A percentile compares a stretch with the other conserved stretches of the same genome.
These are phyloP conservation scores for Pulicaria dysenterica DNA, from an alignment of 129 eudicot species.

Conservation along the genomic window DNA sequence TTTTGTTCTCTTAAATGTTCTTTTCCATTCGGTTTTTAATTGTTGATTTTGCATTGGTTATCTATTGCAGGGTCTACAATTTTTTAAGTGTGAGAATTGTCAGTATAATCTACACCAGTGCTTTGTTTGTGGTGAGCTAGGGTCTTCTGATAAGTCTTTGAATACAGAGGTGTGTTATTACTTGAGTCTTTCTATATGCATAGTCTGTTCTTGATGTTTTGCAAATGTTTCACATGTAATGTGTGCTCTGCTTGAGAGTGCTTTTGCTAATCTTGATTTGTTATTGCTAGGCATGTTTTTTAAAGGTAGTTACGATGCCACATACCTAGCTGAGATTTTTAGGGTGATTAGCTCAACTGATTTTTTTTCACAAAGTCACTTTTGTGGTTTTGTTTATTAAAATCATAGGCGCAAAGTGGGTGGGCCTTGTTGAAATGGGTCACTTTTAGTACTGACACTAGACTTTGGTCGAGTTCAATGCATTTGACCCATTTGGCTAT, in stretches of 20 bases:
- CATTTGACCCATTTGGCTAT: too few relatives aligned
- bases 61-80: constrained; percentile 49
- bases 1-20: too few relatives aligned
- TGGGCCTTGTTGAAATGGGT: too few relatives aligned
- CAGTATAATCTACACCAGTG: constrained; percentile 66
- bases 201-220: constrained; percentile 6
- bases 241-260: constrained; percentile 9
- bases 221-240: not conserved
- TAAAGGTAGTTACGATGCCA: not conserved
- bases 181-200: constrained; percentile 8
- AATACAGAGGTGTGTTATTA: constrained; percentile 55
- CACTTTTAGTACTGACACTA: too few relatives aligned
- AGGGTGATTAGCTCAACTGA: not conserved
- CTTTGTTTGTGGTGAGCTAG: constrained; percentile 67
- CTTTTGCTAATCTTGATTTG: not conserved
- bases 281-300: not conserved
- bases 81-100: constrained; percentile 67
- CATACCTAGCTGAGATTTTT: not conserved
- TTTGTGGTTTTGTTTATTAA: not conserved
- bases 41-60: not conserved
- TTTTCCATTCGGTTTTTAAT: not conserved
- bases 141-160: constrained; percentile 65
- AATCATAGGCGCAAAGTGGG: not conserved
- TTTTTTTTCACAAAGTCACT: not conserved
- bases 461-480: too few relatives aligned